Base-by-base conservation (phyloP, 768 basidiomycete genomes). In the Lyophyllum semitale region DNA sequence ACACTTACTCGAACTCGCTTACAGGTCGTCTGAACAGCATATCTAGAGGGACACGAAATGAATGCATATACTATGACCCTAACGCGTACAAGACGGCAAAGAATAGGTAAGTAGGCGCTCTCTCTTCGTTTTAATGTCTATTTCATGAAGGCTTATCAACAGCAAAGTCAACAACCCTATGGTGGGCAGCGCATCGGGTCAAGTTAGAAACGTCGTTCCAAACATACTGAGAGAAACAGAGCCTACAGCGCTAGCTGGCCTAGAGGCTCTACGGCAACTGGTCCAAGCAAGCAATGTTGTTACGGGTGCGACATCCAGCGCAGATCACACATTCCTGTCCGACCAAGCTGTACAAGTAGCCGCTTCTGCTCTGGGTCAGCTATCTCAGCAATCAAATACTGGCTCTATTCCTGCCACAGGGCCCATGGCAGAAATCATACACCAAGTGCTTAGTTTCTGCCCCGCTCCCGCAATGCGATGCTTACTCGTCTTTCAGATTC, bases 201-300 rank as follows among this genome's bases (percentile, higher is more conserved):
- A 49, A 48, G 25, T 26, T 17, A 30, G 25, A 22, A 56, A 23
- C 17, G 41, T 23, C 23, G 35, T 33, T 8, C 48, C 29, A 30
- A 55, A 20, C 26, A 23, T 47, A 26, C 26, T 45, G 15, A 37
- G 54, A 33, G 48, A 51, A 20, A 25, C 42, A 9, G 49, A 55
- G n/a, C 58, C 43, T 45, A 44, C 43, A 26, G 48, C 46, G 23
- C 49, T 60, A 27, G 43, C 48, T 44, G 56, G 59, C 25, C 41
- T 60, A 13, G 53, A 57, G 50, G 44, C 59, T 11, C 29, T 60
- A 13, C 37, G 57, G 42, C 59, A 60, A 23, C 44, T 60, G 12
- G 59, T 60, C 23, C 59, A 60, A 50, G 59, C 56, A 27, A 54
- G 56, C 26, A 54, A 51, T 42, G 22, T 46, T 3, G 55, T 35